Base-by-base conservation (phyloP, 768 basidiomycete genomes). In the Hydnomerulius pinastri region DNA sequence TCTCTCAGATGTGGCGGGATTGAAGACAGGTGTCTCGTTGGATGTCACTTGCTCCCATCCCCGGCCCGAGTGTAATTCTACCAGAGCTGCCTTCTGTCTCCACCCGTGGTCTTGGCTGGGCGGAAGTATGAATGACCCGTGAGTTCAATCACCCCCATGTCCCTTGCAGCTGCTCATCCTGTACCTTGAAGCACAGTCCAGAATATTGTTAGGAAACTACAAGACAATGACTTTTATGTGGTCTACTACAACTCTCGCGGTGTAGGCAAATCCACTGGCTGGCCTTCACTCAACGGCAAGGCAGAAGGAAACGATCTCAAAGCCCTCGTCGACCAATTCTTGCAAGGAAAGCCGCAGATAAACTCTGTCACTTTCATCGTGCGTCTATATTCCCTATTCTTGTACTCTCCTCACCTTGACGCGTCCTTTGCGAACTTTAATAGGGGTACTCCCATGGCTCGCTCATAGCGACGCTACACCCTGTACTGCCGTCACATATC, bases 101-200 rank as follows among this genome's bases (percentile, higher is more conserved):
- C 90, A 92, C 57, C 91, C 91, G 6, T 92, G 90, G 90, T 84
- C 86, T n/a, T 82, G 89, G 78, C 75, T 92, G 0, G 90, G 90
- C 1, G 90, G 90, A 13, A 75, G 71, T 43, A 88, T 85, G 81
- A 64, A 83, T 55, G 89, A 92, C 59, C 79, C 85, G 90, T 92
- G 64, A 61, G 88, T 76, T 48, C 33, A 20, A 21, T n/a, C n/a
- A n/a, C n/a, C n/a, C n/a, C n/a, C n/a, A n/a, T 37, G 24, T 12
- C 42, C 20, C 9, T 40, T 6, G 18, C 15, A 21, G 32, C 12
- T 35, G 13, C n/a, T n/a, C n/a, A 50, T 28, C 46, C 53, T 7
- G 36, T 33, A 7, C 20, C n/a, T 44, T 13, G 15, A 44, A 59
- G 57, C 40, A 60, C 60, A 7, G 12, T 60, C 39, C 86, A 82